These are phyloP conservation scores for Rubus idaeus DNA, from an alignment of 306 rosid species.

Conservation along the genomic window DNA sequence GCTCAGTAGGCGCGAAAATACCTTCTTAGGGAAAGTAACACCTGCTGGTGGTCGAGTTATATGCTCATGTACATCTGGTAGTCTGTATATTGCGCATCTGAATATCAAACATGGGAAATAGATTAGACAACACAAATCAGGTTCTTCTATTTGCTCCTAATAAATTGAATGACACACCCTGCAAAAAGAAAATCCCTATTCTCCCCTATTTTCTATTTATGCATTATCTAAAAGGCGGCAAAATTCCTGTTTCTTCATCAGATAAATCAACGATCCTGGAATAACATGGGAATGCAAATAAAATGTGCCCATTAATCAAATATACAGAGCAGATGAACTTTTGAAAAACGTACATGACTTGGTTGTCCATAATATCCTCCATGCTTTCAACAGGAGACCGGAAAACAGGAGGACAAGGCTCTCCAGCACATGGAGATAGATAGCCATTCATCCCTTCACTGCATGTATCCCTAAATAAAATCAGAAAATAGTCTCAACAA, in stretches of 20 bases:
- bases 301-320: not conserved
- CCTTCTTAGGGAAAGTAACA: conserved; percentile 76
- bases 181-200: too few species aligned
- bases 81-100: conserved; percentile 85
- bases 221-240: not conserved
- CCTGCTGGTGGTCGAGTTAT: conserved; percentile 73
- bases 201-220: not conserved
- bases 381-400: conserved; percentile 82
- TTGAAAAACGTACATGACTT: conserved; percentile 74
- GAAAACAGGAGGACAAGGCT: conserved; percentile 93
- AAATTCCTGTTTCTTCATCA: not conserved
- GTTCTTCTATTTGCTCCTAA: not conserved
- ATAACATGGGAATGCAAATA: not conserved
- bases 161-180: too few species aligned
- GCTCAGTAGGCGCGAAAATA: conserved; percentile 25
- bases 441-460: conserved; percentile 99
- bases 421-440: conserved; percentile 83
- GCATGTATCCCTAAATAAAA: conserved; percentile 73
- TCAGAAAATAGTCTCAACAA: conserved; percentile 52
- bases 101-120: not conserved
- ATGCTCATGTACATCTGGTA: conserved; percentile 75
- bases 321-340: not conserved
- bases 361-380: conserved; percentile 94
- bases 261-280: not conserved
- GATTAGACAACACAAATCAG: not conserved